phyloP scores from a whole-genome alignment of 1,284 basidiomycete species.

The Testicularia cyperi region DNA sequence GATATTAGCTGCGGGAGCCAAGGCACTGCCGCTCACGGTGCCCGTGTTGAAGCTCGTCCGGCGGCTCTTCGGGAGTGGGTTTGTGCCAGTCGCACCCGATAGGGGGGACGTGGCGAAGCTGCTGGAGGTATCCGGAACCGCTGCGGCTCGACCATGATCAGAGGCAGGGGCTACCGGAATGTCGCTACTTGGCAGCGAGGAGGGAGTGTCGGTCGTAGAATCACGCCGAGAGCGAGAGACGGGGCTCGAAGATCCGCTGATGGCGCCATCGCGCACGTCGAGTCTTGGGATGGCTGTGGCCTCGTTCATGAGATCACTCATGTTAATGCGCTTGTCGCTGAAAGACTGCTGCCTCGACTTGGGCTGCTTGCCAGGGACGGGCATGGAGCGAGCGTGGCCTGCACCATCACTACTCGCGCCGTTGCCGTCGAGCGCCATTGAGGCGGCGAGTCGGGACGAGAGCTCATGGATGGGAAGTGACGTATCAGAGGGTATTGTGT shows the following conservation, averaged over 20 bases:
- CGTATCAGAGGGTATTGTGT: slow-evolving; percentile 10
- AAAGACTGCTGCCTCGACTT: slow-evolving; percentile 27
- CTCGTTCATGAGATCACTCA: slow-evolving; percentile 54
- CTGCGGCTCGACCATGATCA: slow-evolving; percentile 35
- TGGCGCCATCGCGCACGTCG: slow-evolving; percentile 15
- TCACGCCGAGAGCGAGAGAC: slow-evolving; percentile 16
- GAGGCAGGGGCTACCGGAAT: slow-evolving; percentile 44
- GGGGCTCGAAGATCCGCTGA: slow-evolving; percentile 40
- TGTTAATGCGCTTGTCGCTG: slow-evolving; percentile 42
- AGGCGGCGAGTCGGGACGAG: slow-evolving; percentile 33
- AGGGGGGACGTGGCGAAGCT: slow-evolving; percentile 21
- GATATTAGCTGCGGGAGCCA: slow-evolving; percentile 10
- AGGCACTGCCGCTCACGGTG: slow-evolving; percentile 22
- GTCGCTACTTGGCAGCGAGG: slow-evolving; percentile 8
- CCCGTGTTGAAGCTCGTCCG: slow-evolving; percentile 37
- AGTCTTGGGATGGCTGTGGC: slow-evolving; percentile 34
- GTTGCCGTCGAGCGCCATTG: too few relatives aligned
- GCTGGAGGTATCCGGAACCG: slow-evolving; percentile 7
- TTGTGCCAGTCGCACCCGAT: background rate
- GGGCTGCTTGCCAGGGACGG: slow-evolving; percentile 13
- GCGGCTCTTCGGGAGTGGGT: slow-evolving; percentile 21
- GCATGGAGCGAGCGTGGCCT: slow-evolving; percentile 17
- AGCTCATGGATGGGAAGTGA: slow-evolving; percentile 45
- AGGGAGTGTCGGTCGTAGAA: slow-evolving; percentile 17
- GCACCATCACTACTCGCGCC: too few relatives aligned